phyloP scores from a whole-genome alignment of 192 early-diverging fungal genomes.

The Coemansia sp. region DNA sequence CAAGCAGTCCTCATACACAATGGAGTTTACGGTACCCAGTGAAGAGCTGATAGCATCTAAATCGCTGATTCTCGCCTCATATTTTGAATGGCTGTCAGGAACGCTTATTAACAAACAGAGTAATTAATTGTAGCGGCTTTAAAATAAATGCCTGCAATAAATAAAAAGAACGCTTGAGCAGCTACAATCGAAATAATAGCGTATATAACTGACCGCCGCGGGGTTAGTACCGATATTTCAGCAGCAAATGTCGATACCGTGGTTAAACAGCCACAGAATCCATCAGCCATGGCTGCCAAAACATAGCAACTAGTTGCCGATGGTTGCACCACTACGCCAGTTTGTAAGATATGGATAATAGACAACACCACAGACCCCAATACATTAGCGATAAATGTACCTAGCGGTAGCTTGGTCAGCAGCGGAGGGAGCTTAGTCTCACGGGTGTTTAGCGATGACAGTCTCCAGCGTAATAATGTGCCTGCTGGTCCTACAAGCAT shows the following conservation, averaged over 20 bases:
- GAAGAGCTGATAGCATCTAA: no score
- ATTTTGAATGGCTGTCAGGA: no score
- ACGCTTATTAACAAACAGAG: slow-evolving; percentile 14
- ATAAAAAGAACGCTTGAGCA: slow-evolving; percentile 35
- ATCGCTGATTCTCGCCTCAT: no score
- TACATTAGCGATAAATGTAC: slow-evolving; percentile 49
- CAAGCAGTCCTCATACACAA: no score
- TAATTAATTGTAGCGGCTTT: slow-evolving; percentile 28
- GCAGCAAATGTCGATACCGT: slow-evolving; percentile 54
- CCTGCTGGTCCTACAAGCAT: slow-evolving; percentile 39
- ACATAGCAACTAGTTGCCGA: slow-evolving; percentile 37
- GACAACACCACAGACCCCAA: slow-evolving; percentile 31
- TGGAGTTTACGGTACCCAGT: no score
- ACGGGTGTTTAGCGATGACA: slow-evolving; percentile 41
- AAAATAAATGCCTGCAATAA: slow-evolving; percentile 48
- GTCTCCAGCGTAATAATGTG: slow-evolving; percentile 44
- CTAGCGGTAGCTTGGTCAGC: slow-evolving; percentile 24
- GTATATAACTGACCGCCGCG: slow-evolving; percentile 24
- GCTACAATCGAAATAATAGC: slow-evolving; percentile 29
- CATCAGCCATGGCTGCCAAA: slow-evolving; percentile 46
- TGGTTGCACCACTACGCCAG: slow-evolving; percentile 35
- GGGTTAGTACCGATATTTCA: slow-evolving; percentile 39
- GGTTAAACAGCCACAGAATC: slow-evolving; percentile 69
- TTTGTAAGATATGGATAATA: slow-evolving; percentile 33
- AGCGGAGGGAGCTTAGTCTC: neutral